These are phyloP conservation scores for Sporothrix curviconia DNA, from an alignment of 2,329 filamentous ascomycete species.

Conservation along the genomic window DNA sequence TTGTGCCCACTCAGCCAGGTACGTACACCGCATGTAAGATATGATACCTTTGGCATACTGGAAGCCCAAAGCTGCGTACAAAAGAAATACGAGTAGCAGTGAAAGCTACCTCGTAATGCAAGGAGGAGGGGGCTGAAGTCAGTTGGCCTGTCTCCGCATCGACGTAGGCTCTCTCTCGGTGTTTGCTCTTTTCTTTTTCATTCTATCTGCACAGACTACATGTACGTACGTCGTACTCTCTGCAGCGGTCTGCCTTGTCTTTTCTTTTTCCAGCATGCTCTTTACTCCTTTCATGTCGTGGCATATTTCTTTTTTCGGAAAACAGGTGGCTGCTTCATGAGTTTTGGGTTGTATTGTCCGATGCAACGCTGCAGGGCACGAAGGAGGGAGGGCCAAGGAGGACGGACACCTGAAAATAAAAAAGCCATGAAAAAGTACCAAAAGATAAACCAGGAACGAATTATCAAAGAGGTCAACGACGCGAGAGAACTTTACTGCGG, in stretches of 20 bases:
- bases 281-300: not conserved
- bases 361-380: constrained; percentile 1
- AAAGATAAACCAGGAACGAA: too few relatives aligned
- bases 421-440: not conserved
- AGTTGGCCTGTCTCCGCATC: not conserved
- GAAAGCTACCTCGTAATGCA: not conserved
- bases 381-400: too few relatives aligned
- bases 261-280: not conserved
- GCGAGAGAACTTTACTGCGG: too few relatives aligned
- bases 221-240: too few relatives aligned
- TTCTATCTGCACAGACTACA: too few relatives aligned
- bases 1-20: too few relatives aligned
- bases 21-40: too few relatives aligned
- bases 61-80: too few relatives aligned
- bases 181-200: not conserved
- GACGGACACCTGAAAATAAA: not conserved
- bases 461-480: too few relatives aligned
- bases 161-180: not conserved
- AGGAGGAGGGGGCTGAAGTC: too few relatives aligned
- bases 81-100: not conserved
- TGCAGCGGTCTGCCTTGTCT: too few relatives aligned
- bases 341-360: not conserved
- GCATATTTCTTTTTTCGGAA: constrained; percentile 2
- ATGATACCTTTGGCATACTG: too few relatives aligned
- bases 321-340: not conserved